phyloP scores from a whole-genome alignment of 2,329 filamentous ascomycete species.

The Talaromyces sp. region DNA sequence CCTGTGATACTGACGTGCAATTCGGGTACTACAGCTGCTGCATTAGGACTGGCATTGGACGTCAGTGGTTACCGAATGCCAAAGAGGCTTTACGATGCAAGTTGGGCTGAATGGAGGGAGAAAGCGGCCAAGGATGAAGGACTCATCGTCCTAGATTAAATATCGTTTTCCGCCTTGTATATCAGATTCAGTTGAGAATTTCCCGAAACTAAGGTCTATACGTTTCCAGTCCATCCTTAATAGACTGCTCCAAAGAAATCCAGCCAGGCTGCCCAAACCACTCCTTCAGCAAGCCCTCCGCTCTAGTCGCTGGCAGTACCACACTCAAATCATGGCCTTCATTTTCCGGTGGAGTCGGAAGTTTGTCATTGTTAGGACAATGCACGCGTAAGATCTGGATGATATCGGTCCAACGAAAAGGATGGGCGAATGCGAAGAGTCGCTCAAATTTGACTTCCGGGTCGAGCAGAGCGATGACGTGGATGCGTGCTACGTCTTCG shows the following conservation, averaged over 20 bases:
- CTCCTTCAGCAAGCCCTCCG: constrained; percentile 5
- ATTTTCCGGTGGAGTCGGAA: neutral
- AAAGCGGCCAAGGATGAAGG: constrained; percentile 19
- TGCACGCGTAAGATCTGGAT: neutral
- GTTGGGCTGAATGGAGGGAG: constrained; percentile 31
- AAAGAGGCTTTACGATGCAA: constrained; percentile 31
- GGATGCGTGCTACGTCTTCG: constrained; percentile 48
- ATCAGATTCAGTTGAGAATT: neutral
- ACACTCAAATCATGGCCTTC: constrained; percentile 28
- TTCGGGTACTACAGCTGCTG: constrained; percentile 30
- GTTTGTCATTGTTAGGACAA: neutral
- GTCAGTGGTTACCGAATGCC: constrained; percentile 22
- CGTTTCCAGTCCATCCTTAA: neutral
- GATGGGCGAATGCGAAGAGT: constrained; percentile 50
- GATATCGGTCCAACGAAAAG: constrained; percentile 38
- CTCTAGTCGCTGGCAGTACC: neutral
- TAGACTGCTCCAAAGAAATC: constrained; percentile 5
- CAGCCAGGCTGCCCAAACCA: constrained; percentile 2
- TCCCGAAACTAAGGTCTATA: neutral
- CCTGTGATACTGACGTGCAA: constrained; percentile 29
- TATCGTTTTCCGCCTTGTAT: neutral
- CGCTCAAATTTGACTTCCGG: constrained; percentile 45
- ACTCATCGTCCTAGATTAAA: neutral
- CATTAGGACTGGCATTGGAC: constrained; percentile 25
- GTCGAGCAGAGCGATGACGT: constrained; percentile 50